Evolutionary conservation across 495 filamentous ascomycete genomes (phyloP).

Genomic region (Penicillium flavigenum): DNA sequence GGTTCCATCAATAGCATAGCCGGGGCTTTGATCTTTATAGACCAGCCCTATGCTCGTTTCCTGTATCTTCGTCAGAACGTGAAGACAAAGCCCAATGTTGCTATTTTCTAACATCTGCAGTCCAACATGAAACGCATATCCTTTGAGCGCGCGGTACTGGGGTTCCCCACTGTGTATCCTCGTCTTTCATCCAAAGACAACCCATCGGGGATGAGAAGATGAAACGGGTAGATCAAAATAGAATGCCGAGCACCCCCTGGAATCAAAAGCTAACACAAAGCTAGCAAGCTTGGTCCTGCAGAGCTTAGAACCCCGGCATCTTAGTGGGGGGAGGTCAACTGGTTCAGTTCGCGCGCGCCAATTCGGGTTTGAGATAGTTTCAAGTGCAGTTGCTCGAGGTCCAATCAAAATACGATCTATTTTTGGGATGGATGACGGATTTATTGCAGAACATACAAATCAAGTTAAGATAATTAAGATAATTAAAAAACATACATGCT

Average conservation of each 20-base stretch:
- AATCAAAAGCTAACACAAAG: not conserved
- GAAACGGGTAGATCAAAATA: conserved; percentile 24
- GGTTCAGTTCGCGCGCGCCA: conserved; percentile 30
- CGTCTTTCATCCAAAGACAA: conserved; percentile 15
- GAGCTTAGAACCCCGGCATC: not conserved
- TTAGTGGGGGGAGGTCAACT: not conserved
- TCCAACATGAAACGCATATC: conserved; percentile 21
- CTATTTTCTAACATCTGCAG: conserved; percentile 19
- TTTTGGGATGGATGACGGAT: not conserved
- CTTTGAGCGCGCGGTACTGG: conserved; percentile 17
- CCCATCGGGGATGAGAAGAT: conserved; percentile 4
- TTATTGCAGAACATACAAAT: not conserved
- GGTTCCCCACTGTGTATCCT: conserved; percentile 11
- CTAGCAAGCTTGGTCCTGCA: not conserved
- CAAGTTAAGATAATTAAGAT: not conserved
- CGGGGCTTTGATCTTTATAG: conserved; percentile 23
- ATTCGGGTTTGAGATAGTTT: conserved; percentile 17
- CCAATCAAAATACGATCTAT: conserved; percentile 18
- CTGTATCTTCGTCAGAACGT: not conserved
- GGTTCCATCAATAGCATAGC: conserved; percentile 11
- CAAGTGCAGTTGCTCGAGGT: conserved; percentile 11
- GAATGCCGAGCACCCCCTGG: not conserved
- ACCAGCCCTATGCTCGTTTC: conserved; percentile 4
- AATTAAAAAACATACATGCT: not conserved
- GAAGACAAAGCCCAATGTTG: conserved; percentile 14